These are phyloP conservation scores for Rhodofomes roseus DNA, from an alignment of 1,284 basidiomycete genomes.

Conservation along the genomic window DNA sequence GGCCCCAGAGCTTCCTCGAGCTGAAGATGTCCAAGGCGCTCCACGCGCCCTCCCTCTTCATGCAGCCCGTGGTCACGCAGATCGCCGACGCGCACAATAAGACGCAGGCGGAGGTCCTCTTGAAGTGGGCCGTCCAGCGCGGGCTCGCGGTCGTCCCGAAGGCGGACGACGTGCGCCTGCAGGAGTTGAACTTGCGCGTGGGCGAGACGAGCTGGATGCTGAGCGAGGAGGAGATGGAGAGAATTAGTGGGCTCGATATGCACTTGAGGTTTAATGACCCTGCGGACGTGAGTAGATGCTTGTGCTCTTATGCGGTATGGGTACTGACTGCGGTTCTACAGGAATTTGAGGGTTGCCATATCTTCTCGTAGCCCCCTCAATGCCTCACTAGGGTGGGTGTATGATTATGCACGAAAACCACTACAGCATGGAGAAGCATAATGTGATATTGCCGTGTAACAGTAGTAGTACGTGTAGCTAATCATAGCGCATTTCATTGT, in stretches of 20 bases:
- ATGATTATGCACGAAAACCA: neutral
- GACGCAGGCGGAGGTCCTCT: constrained; percentile 21
- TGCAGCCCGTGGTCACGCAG: constrained; percentile 17
- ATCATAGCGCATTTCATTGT: too few relatives aligned
- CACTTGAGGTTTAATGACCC: constrained; percentile 24
- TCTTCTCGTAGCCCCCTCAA: constrained; percentile 12
- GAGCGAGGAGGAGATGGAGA: constrained; percentile 17
- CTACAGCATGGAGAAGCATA: too few relatives aligned
- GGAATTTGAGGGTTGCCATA: constrained; percentile 19
- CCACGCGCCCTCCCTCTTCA: constrained; percentile 19
- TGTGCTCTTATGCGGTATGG: neutral
- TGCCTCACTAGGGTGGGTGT: neutral
- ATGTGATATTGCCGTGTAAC: neutral
- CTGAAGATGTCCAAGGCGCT: constrained; percentile 19
- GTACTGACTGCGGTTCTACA: neutral
- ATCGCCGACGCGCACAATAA: constrained; percentile 17
- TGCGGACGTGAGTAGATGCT: constrained; percentile 17
- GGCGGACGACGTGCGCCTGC: constrained; percentile 15
- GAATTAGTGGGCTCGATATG: constrained; percentile 16
- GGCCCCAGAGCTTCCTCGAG: constrained; percentile 24
- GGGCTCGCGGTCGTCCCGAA: constrained; percentile 24
- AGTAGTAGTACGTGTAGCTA: neutral
- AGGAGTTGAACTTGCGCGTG: constrained; percentile 20
- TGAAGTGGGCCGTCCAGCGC: constrained; percentile 24
- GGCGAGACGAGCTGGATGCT: constrained; percentile 10